phyloP scores from a whole-genome alignment of 192 early-diverging fungal species.

The Entomortierella beljakovae region DNA sequence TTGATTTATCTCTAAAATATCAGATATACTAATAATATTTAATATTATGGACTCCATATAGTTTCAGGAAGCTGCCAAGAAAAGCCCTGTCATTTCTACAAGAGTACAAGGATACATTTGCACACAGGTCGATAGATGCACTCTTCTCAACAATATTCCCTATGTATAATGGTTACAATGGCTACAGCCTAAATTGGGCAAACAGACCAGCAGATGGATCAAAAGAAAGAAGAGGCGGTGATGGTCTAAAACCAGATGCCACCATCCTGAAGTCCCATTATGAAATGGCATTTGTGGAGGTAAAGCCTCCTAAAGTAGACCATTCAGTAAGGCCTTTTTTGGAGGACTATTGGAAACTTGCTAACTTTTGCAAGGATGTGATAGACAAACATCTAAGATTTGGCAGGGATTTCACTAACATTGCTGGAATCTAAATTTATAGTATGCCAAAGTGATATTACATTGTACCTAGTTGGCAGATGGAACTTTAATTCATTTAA shows the following conservation, averaged over 20 bases:
- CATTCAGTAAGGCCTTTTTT: neutral
- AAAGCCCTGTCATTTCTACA: neutral
- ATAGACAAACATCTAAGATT: neutral
- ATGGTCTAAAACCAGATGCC: neutral
- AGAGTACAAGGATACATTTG: neutral
- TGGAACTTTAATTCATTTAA: neutral
- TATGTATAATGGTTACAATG: neutral
- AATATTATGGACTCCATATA: neutral
- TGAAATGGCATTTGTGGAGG: slow-evolving; percentile 2
- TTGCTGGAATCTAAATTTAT: slow-evolving; percentile 1
- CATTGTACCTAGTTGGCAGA: too few relatives aligned
- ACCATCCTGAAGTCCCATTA: neutral
- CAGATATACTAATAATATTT: neutral
- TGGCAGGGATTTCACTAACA: neutral
- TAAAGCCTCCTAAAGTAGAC: slow-evolving; percentile 7
- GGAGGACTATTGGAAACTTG: slow-evolving; percentile 11
- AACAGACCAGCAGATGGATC: slow-evolving; percentile 4
- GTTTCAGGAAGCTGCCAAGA: neutral
- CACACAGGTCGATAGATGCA: neutral
- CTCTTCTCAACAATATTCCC: neutral
- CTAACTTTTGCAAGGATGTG: slow-evolving; percentile 8
- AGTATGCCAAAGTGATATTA: neutral
- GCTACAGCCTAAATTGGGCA: neutral
- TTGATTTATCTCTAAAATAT: neutral
- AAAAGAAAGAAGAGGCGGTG: neutral